phyloP scores from a whole-genome alignment of 257 asterid genomes.

The Gentiana straminea region DNA sequence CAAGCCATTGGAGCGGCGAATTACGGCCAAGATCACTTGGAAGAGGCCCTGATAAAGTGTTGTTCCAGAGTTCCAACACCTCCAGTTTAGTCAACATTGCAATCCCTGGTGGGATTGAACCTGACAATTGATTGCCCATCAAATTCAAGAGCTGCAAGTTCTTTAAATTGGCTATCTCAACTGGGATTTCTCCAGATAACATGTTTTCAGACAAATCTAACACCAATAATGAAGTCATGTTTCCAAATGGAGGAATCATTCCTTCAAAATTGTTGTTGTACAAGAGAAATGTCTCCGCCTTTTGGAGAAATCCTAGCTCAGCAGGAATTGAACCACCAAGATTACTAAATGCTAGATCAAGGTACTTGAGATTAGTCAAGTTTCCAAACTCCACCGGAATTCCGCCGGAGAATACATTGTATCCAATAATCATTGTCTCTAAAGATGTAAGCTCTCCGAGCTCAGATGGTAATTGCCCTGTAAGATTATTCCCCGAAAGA shows the following conservation, averaged over 20 bases:
- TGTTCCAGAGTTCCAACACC: slow-evolving; percentile 61
- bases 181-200: slow-evolving; percentile 48
- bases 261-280: slow-evolving; percentile 50
- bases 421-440: slow-evolving; percentile 55
- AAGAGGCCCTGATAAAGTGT: slow-evolving; percentile 49
- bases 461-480: slow-evolving; percentile 44
- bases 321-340: slow-evolving; percentile 49
- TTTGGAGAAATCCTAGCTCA: slow-evolving; percentile 38
- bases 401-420: slow-evolving; percentile 47
- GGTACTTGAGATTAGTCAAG: slow-evolving; percentile 48
- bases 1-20: slow-evolving; percentile 53
- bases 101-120: slow-evolving; percentile 40
- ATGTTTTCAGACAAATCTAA: slow-evolving; percentile 57
- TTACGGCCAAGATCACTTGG: slow-evolving; percentile 48
- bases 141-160: slow-evolving; percentile 44
- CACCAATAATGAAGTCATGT: slow-evolving; percentile 29
- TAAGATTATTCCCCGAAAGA: slow-evolving; percentile 61
- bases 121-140: slow-evolving; percentile 50
- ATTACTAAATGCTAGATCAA: slow-evolving; percentile 51
- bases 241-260: slow-evolving; percentile 39
- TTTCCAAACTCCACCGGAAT: slow-evolving; percentile 55
- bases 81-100: slow-evolving; percentile 28
- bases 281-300: slow-evolving; percentile 38
- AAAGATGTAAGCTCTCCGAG: slow-evolving; percentile 41
- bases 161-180: slow-evolving; percentile 32